Base-by-base conservation (phyloP, 1,139 yeast genomes). In the Yarrowia galli region DNA sequence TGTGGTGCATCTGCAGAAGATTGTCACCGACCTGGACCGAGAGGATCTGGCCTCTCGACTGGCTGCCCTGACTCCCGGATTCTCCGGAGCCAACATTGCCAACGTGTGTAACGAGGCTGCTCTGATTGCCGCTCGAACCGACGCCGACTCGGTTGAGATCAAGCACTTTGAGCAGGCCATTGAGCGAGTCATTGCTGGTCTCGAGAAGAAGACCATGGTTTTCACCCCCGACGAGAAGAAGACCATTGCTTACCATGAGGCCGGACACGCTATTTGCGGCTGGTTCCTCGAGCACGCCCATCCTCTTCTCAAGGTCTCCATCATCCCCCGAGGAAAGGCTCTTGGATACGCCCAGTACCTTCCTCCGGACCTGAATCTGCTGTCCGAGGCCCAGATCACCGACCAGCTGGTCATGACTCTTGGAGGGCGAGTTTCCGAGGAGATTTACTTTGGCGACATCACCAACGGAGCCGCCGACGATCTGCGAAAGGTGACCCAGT, bases 201-300 rank as follows among this genome's bases (percentile, higher is more conserved):
- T 95, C 70, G 99, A 93, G 78, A 91, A 91, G 83, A 92, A 92
- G 77, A 86, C 96, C 5, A 89, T 90, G 75, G 87, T 95, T 20
- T 82, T 95, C 71, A 87, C 91, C n/a, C 87, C 89, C 8, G 95
- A 91, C 69, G 98, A 95, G 78, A 92, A 92, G 79, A 87, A 82
- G 70, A 87, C 92, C 49, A 98, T 95, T 68, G 99, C 99, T 0
- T 95, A 91, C 76, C 99, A 95, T 77, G 99, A 95, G 79, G 99
- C 99, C 1, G 99, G 99, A 0, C 99, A 95, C 79, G 99, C 99
- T 5, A 88, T 95, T 67, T 92, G 98, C 80, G 99, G 99, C 15
- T 95, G 99, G 99, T 92, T 81, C 76, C 83, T 95, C 74, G 85
- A 87, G 78, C 85, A 84, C 79, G 98, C 98, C 2, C 97, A 92